A percentile compares a stretch with the other conserved stretches of the same genome.
Evolutionary conservation across 2,329 filamentous ascomycete genomes (phyloP).

Genomic region (Xylaria sp.): DNA sequence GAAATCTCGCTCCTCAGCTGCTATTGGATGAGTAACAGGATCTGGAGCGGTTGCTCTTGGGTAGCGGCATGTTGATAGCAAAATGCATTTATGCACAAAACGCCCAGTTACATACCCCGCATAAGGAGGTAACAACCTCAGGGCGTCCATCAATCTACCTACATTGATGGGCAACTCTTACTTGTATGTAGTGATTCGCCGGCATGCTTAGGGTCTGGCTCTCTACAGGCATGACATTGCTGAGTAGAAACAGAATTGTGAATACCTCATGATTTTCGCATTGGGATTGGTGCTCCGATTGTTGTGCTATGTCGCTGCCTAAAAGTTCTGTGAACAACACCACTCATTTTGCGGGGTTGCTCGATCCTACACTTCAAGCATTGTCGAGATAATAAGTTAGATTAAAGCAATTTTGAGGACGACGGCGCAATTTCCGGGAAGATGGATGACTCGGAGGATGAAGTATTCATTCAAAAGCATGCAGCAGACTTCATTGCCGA

Average conservation of each 20-base stretch:
- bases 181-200: slow-evolving; percentile 1
- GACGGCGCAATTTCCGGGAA: background rate
- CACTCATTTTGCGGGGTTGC: slow-evolving; percentile 20
- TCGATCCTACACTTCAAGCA: background rate
- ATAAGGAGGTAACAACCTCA: background rate
- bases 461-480: slow-evolving; percentile 70
- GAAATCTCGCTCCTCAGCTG: background rate
- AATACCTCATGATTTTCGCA: background rate
- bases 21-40: background rate
- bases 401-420: background rate
- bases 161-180: background rate
- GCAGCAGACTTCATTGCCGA: slow-evolving; percentile 69
- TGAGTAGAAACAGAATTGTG: background rate
- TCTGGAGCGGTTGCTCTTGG: background rate
- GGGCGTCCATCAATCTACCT: background rate
- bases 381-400: background rate
- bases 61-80: background rate
- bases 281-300: background rate
- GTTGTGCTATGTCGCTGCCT: slow-evolving; percentile 29
- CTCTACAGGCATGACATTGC: background rate
- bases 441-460: slow-evolving; percentile 71
- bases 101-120: background rate
- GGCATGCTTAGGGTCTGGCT: background rate
- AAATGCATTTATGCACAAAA: background rate
- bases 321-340: slow-evolving; percentile 23